Base-by-base conservation (phyloP, 2,329 filamentous ascomycete species). In the Pseudopithomyces chartarum region DNA sequence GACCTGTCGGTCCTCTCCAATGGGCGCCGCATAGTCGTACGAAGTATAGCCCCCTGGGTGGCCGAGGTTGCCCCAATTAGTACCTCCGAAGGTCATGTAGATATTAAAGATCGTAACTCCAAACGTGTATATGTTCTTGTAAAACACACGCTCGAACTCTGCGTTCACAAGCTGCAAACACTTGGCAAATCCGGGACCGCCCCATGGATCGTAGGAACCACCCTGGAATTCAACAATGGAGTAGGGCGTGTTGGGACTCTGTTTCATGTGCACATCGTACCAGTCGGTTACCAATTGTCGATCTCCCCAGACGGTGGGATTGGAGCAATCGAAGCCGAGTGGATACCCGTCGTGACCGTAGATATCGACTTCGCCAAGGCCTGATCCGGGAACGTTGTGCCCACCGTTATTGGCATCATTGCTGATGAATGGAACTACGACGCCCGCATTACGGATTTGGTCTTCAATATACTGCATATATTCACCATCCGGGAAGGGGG, bases 81-180 rank as follows among this genome's bases (percentile, higher is more conserved):
- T 93, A 6, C 90, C 91, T 13, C 91, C 91, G 62, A 83, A 90
- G 0, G 84, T 87, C 90, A 93, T 93, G 71, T 92, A 93, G 1
- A 91, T 68, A 63, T 87, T 92, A 55, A 92, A 79, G 7, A 94
- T 84, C 0, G 84, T 86, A 2, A 87, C 83, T 0, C 86, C 87
- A 15, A 87, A 84, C 36, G 85, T 85, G 51, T 87, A 84, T 50
- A 87, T 81, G 63, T 92, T 91, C 80, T 93, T 94, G 74, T 92
- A 90, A 68, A 92, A 91, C 0, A 95, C 87, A 15, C 90, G 80
- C 58, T 90, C 86, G 59, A 91, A 92, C 63, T 92, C 88, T n/a
- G 87, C 79, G 59, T 90, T 89, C 3, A 90, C 77, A 2, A 93
- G 80, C 2, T 80, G 77, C 3, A 84, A 79, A 64, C 91, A 95